A percentile compares a stretch with the other conserved stretches of the same genome.
Evolutionary conservation across 306 rosid genomes (phyloP).

Genomic region (Lotus japonicus): DNA sequence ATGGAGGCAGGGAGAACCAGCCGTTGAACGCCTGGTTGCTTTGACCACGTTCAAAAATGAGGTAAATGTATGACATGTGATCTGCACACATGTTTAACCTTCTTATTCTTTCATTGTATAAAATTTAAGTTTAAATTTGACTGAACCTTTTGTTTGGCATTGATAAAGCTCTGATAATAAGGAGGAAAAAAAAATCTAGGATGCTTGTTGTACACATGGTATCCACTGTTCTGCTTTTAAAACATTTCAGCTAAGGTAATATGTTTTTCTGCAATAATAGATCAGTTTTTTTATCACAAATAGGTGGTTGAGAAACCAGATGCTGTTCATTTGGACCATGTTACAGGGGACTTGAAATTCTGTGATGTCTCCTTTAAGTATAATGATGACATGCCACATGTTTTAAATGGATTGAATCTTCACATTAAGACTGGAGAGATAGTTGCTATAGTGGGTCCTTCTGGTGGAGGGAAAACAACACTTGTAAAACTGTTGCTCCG

Average conservation of each 20-base stretch:
- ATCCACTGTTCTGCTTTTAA: neutral
- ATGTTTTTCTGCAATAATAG: constrained; percentile 7
- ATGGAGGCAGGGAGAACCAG: constrained; percentile 88
- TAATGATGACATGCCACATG: constrained; percentile 41
- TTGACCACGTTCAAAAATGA: constrained; percentile 46
- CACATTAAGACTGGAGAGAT: constrained; percentile 78
- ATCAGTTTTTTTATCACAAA: constrained; percentile 21
- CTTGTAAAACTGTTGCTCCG: constrained; percentile 74
- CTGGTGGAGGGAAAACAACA: constrained; percentile 97
- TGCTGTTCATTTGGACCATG: constrained; percentile 52
- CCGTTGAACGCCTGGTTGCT: constrained; percentile 69
- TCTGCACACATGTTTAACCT: too few relatives aligned
- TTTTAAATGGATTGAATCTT: constrained; percentile 65
- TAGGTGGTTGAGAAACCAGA: constrained; percentile 63
- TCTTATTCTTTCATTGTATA: neutral
- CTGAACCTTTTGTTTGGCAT: constrained; percentile 1
- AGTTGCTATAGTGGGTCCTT: constrained; percentile 86
- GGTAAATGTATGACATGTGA: constrained; percentile 50
- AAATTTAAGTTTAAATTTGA: neutral
- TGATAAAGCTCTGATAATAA: neutral
- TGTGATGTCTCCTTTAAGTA: constrained; percentile 66
- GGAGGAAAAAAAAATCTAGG: neutral
- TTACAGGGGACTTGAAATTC: constrained; percentile 68
- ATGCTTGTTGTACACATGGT: neutral
- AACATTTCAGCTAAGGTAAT: neutral